phyloP scores from a whole-genome alignment of 2,329 filamentous ascomycete species.

The Cercospora sojina region DNA sequence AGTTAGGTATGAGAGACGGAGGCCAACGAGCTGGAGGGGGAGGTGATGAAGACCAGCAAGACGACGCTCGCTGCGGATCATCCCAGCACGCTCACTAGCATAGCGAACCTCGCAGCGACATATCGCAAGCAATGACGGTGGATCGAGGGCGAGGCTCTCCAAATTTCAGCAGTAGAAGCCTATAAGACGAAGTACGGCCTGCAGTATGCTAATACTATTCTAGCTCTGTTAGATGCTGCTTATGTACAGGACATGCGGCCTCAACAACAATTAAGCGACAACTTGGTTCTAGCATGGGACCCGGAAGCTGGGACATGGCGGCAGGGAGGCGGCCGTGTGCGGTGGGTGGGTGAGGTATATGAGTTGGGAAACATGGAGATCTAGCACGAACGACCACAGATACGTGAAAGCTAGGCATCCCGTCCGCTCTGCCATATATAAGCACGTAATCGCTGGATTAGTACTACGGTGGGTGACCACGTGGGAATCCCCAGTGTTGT shows the following conservation, averaged over 20 bases:
- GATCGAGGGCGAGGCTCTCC: no score
- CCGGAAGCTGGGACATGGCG: background rate
- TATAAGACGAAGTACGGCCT: background rate
- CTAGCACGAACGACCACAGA: slow-evolving; percentile 13
- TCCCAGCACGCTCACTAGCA: no score
- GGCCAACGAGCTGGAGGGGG: background rate
- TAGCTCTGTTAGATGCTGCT: background rate
- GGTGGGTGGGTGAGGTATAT: background rate
- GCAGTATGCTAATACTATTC: background rate
- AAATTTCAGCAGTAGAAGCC: background rate
- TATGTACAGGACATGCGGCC: background rate
- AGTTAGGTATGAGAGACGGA: background rate
- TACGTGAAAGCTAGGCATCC: slow-evolving; percentile 10
- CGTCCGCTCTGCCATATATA: slow-evolving; percentile 11
- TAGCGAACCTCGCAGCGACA: no score
- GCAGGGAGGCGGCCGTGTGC: background rate
- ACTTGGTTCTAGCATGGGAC: no score
- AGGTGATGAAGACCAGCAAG: background rate
- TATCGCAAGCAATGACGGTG: no score
- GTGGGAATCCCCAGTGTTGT: slow-evolving; percentile 13
- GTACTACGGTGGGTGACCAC: slow-evolving; percentile 14
- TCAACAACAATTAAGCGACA: background rate
- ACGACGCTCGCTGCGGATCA: background rate
- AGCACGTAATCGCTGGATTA: slow-evolving; percentile 15
- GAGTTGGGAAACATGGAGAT: background rate